phyloP scores from a whole-genome alignment of 1,139 yeast genomes.

The Pneumocystis canis region DNA sequence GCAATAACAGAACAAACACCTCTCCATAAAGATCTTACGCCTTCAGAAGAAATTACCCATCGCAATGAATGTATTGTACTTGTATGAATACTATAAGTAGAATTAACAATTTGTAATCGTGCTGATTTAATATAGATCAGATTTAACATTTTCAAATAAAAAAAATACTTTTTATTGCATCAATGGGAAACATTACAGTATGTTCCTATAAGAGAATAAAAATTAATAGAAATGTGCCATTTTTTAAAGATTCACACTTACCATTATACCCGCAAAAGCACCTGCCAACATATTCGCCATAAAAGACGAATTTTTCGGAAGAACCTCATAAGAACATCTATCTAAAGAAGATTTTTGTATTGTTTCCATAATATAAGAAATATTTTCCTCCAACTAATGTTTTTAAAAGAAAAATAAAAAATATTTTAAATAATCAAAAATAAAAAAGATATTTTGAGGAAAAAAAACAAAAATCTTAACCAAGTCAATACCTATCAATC shows the following conservation, averaged over 20 bases:
- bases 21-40: slow-evolving; percentile 79
- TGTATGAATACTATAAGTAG: slow-evolving; percentile 27
- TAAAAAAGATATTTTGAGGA: background rate
- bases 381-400: background rate
- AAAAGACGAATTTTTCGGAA: slow-evolving; percentile 77
- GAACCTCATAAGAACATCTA: slow-evolving; percentile 64
- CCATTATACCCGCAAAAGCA: slow-evolving; percentile 93
- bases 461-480: background rate
- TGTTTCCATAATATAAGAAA: background rate
- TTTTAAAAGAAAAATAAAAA: background rate
- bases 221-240: background rate
- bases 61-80: slow-evolving; percentile 50
- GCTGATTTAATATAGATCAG: slow-evolving; percentile 31
- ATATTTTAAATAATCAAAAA: background rate
- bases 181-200: slow-evolving; percentile 91
- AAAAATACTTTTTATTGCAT: slow-evolving; percentile 47
- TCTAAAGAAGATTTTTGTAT: background rate
- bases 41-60: slow-evolving; percentile 73
- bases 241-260: slow-evolving; percentile 4
- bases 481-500: background rate
- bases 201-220: slow-evolving; percentile 39
- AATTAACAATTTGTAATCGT: slow-evolving; percentile 67
- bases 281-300: slow-evolving; percentile 79
- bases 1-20: slow-evolving; percentile 85
- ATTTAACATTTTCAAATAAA: slow-evolving; percentile 1